Evolutionary conservation across 192 early-diverging fungal species (phyloP), one percentile per base, ranked within the genome.

Genomic region (Pilobolus umbonatus): DNA sequence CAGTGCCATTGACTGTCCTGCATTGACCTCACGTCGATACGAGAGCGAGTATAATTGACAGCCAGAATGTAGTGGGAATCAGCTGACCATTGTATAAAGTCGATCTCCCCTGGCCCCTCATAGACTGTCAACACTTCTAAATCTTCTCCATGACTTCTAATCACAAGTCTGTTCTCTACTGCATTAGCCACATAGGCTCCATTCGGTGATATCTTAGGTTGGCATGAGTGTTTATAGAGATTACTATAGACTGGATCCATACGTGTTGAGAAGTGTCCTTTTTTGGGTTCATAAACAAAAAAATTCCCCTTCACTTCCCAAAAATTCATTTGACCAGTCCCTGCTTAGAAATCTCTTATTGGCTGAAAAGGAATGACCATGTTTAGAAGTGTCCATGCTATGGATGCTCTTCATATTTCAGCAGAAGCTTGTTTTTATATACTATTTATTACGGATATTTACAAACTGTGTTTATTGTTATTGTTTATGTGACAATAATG

Each of bases 131-230:
- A 42, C 55, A 93, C 78, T 44, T 81, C 67, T 40, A 92, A 78
- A 5, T 85, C 72, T 11, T 75, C 62, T 0, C 82, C 70, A 38
- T 89, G 76, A 36, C 51, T 24, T 21, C 92, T 82, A 61, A 94
- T 76, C 19, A 91, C 77, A 24, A 94, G 73, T 14, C 82, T 75
- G 31, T 76, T 73, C 15, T 79, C 69, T 2, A 87, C 81, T 26
- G 69, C 83, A 8, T 80, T 86, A n/a, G 90, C 92, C 12, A 94
- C 69, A 57, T 82, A 83, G 24, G 73, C 70, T 3, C 71, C 77
- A 48, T 80, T 64, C 1, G 87, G 87, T 5, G 87, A 88, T 61
- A 83, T 88, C 30, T 67, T 55, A 11, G 67, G 73, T 22, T 88
- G 75, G 25, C 61, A 69, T 10, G 60, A 57, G 46, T 87, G 86